Percentiles rank a stretch among this genome's conserved stretches.
Evolutionary conservation across 768 basidiomycete genomes (phyloP).

Genomic region (Boletus eberwhitei): DNA sequence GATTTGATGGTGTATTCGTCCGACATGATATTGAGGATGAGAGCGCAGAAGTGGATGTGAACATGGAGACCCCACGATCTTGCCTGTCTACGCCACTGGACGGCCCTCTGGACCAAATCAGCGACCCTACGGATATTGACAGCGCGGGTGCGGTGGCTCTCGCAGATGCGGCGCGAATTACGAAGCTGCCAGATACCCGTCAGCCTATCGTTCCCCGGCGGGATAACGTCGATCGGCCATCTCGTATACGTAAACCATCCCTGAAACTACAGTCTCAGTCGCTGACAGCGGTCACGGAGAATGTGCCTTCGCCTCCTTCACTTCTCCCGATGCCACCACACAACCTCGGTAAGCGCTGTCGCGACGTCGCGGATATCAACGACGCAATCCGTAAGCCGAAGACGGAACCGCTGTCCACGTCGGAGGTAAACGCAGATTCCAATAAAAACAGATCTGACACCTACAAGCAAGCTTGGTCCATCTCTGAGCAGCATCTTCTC

Average conservation of each 20-base stretch:
- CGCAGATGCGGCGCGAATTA: background rate
- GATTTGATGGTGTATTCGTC: slow-evolving; percentile 46
- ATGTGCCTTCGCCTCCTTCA: slow-evolving; percentile 5
- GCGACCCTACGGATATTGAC: slow-evolving; percentile 18
- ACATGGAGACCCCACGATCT: slow-evolving; percentile 30
- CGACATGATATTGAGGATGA: slow-evolving; percentile 59
- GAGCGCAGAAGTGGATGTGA: slow-evolving; percentile 58
- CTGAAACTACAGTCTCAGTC: slow-evolving; percentile 28
- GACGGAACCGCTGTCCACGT: slow-evolving; percentile 10
- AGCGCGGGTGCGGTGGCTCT: background rate
- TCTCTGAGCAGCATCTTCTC: slow-evolving; percentile 71
- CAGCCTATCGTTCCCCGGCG: slow-evolving; percentile 5
- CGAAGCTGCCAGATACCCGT: background rate
- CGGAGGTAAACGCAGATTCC: slow-evolving; percentile 19
- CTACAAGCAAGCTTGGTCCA: slow-evolving; percentile 80
- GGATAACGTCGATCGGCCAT: slow-evolving; percentile 10
- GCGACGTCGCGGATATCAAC: slow-evolving; percentile 18
- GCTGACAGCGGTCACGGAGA: slow-evolving; percentile 8
- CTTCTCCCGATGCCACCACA: slow-evolving; percentile 13
- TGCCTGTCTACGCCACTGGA: slow-evolving; percentile 21
- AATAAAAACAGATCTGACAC: slow-evolving; percentile 47
- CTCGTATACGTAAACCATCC: slow-evolving; percentile 31
- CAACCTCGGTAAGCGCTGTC: slow-evolving; percentile 28
- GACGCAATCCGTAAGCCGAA: slow-evolving; percentile 13
- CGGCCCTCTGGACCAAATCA: slow-evolving; percentile 1